Base-by-base conservation (phyloP, 2,329 filamentous ascomycete genomes). In the Ustulina deusta region DNA sequence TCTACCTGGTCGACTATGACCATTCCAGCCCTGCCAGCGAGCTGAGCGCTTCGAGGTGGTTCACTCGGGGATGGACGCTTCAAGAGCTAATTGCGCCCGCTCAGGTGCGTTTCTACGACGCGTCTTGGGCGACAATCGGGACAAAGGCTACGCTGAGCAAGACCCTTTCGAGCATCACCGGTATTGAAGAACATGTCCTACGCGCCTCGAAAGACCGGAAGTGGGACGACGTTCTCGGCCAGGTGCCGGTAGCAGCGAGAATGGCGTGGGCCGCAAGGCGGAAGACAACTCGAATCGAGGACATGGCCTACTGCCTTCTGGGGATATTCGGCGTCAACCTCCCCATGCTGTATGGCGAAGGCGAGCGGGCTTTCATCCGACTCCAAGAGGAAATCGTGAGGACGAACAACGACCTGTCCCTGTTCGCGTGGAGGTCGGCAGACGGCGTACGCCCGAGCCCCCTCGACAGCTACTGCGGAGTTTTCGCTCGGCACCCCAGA, bases 231-330 rank as follows among this genome's bases (percentile, higher is more conserved):
- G 22, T 49, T 49, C 46, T 49, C 3, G 32, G 46, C 11, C 3
- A 49, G 25, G 46, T 49, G 11, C 25, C 25, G 5, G 6, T 49
- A 49, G 46, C 46, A 15, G 17, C 2, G 17, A 48, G 55, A 22
- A 63, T 63, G 51, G 20, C 40, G n/a, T 63, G 51, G 40, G 61
- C 22, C 6, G 32, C 51, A 2, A 49, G 9, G 4, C 46, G 40
- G 13, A 38, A 20, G 3, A 63, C 32, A 3, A 48, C 32, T 48
- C 29, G 51, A 22, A 20, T 27, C 5, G 51, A 63, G 38, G 61
- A 63, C n/a, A 32, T 32, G 13, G 51, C 61, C 25, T 63, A 63
- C 15, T 63, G 40, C 17, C 61, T 56, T 3, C 29, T 63, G 15
- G 60, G 60, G 3, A 48, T 63, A 1, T 55, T 62, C 25, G 32